A percentile compares a stretch with the other conserved stretches of the same genome.
Conservation (phyloP, 2,329 filamentous ascomycete species). For the Arachnopeziza araneosa region DNA sequence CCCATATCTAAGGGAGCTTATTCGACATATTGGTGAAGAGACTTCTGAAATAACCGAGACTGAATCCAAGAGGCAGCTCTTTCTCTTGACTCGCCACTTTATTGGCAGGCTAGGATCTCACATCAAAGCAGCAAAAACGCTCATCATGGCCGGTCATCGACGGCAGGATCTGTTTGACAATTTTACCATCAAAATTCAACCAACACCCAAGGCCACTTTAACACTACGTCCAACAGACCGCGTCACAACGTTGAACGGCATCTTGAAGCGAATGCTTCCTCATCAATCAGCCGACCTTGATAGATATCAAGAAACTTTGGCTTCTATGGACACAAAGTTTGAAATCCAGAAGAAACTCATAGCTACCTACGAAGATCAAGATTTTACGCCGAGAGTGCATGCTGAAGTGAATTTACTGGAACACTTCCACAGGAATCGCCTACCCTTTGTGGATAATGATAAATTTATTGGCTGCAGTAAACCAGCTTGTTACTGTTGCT, state of each 20-base stretch:
- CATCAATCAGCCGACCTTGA: background rate
- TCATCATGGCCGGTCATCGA: conserved; percentile 32
- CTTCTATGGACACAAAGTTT: background rate
- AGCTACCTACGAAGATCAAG: conserved; percentile 23
- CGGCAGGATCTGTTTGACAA: conserved; percentile 32
- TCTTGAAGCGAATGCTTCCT: background rate
- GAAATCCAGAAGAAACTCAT: conserved; percentile 1
- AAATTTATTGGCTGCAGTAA: conserved; percentile 47
- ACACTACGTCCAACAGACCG: background rate
- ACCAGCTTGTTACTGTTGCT: conserved; percentile 45
- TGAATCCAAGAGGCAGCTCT: conserved; percentile 9
- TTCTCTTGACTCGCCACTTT: conserved; percentile 34
- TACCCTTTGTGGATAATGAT: conserved; percentile 36
- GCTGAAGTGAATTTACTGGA: conserved; percentile 45
- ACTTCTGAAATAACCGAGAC: background rate
- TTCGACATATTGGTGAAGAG: background rate
- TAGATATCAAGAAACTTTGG: conserved; percentile 45
- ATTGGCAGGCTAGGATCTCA: conserved; percentile 42
- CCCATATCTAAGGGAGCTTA: conserved; percentile 1
- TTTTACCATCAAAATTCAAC: conserved; percentile 21
- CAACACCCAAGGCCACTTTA: background rate
- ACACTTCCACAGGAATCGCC: conserved; percentile 34
- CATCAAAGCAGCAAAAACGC: conserved; percentile 33
- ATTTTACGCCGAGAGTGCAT: conserved; percentile 33
- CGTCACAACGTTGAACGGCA: background rate